Percentiles rank a stretch among this genome's conserved stretches.
These are phyloP conservation scores for Rhodotorula sp. DNA, from an alignment of 1,284 basidiomycete species.

Conservation along the genomic window DNA sequence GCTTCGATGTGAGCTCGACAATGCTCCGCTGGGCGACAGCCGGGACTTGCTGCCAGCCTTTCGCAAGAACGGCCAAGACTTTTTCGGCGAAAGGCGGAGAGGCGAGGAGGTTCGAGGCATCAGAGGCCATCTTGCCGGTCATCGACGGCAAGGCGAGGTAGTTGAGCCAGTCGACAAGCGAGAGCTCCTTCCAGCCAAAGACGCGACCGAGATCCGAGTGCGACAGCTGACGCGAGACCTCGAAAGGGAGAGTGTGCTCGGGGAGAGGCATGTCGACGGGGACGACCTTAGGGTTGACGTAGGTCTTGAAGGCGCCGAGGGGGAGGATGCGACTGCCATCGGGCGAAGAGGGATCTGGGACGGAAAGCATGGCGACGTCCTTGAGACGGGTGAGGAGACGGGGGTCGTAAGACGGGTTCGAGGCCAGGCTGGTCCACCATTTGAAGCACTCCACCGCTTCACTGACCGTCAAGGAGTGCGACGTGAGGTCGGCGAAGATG, in stretches of 20 bases:
- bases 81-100: conserved; percentile 79
- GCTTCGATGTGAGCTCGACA: conserved; percentile 58
- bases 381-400: conserved; percentile 48
- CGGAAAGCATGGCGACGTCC: conserved; percentile 60
- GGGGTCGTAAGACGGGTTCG: conserved; percentile 23
- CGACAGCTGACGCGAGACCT: conserved; percentile 61
- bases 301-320: conserved; percentile 67
- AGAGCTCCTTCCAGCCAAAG: conserved; percentile 74
- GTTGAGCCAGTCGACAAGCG: conserved; percentile 70
- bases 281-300: conserved; percentile 71
- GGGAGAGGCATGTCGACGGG: conserved; percentile 82
- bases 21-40: conserved; percentile 61
- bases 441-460: conserved; percentile 80
- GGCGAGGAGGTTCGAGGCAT: conserved; percentile 64
- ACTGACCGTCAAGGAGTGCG: conserved; percentile 66
- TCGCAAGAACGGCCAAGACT: conserved; percentile 67
- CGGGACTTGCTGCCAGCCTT: conserved; percentile 72
- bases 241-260: conserved; percentile 68
- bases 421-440: conserved; percentile 79
- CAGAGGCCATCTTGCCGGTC: conserved; percentile 51
- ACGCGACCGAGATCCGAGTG: conserved; percentile 46
- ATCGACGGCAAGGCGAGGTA: conserved; percentile 60
- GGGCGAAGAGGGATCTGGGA: conserved; percentile 7
- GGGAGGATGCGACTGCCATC: conserved; percentile 58
- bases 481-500: conserved; percentile 74